phyloP scores from a whole-genome alignment of 202 grass and related monocot genomes.

The Carex arenaria region DNA sequence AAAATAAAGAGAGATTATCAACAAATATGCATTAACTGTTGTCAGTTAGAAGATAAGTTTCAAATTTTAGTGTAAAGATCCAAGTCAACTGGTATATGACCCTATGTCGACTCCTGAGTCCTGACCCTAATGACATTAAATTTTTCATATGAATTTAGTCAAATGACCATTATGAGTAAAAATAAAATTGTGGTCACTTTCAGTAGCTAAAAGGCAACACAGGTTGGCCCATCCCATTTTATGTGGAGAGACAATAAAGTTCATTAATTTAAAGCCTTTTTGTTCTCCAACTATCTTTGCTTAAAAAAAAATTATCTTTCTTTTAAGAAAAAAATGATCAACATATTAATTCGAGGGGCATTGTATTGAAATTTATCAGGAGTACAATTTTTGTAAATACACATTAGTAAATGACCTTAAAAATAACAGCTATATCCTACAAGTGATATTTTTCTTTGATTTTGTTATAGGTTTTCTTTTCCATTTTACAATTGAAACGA shows the following conservation, averaged over 20 bases:
- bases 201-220: neutral
- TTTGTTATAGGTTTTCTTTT: neutral
- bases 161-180: neutral
- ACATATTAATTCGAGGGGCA: neutral
- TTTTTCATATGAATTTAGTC: neutral
- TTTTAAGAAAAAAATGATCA: neutral
- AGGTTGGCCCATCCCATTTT: neutral
- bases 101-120: neutral
- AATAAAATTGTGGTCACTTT: neutral
- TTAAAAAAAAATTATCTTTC: neutral
- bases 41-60: neutral
- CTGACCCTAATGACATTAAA: neutral
- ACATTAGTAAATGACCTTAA: neutral
- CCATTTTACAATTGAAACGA: neutral
- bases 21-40: neutral
- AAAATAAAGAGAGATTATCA: neutral
- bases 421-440: neutral
- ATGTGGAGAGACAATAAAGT: neutral
- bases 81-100: neutral
- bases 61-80: neutral
- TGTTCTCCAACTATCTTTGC: neutral
- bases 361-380: neutral
- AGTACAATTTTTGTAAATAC: neutral
- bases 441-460: neutral
- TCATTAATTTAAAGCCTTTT: neutral